These are phyloP conservation scores for Syzygium jambos DNA, from an alignment of 345 rosid genomes.

Conservation along the genomic window DNA sequence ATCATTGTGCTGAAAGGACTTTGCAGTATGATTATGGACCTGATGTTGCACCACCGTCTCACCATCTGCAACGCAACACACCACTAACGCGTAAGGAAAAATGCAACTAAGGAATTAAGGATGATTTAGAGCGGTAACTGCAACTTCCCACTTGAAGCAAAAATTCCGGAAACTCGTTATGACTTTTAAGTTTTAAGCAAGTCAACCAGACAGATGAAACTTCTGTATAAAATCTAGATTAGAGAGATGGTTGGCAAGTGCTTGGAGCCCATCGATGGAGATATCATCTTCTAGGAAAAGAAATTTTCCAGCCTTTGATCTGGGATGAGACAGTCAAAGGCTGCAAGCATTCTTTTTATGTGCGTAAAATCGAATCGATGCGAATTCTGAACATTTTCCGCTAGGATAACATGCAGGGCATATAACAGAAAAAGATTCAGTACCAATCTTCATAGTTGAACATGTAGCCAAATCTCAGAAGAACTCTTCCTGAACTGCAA, in stretches of 20 bases:
- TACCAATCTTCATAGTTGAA: slow-evolving; percentile 59
- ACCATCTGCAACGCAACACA: slow-evolving; percentile 30
- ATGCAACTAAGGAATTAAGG: not conserved
- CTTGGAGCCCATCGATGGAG: not conserved
- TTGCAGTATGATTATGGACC: slow-evolving; percentile 20
- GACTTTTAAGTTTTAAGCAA: not conserved
- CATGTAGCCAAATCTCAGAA: not conserved
- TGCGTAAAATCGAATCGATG: not conserved
- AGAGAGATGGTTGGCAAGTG: not conserved
- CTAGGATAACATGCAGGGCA: not conserved
- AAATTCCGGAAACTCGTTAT: not conserved
- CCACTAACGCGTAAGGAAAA: not conserved
- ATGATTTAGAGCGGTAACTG: not conserved
- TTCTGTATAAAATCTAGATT: not conserved
- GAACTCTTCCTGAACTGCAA: not conserved
- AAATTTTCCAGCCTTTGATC: not conserved
- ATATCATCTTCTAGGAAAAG: not conserved
- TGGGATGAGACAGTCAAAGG: not conserved
- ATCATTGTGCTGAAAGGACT: slow-evolving; percentile 5
- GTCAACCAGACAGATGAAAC: not conserved
- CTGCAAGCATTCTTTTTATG: not conserved
- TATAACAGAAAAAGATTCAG: not conserved
- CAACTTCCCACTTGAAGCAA: not conserved
- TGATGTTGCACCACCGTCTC: slow-evolving; percentile 28
- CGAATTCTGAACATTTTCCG: not conserved